Conservation (phyloP, 2,329 filamentous ascomycete species). For the Aspergillus awamori region DNA sequence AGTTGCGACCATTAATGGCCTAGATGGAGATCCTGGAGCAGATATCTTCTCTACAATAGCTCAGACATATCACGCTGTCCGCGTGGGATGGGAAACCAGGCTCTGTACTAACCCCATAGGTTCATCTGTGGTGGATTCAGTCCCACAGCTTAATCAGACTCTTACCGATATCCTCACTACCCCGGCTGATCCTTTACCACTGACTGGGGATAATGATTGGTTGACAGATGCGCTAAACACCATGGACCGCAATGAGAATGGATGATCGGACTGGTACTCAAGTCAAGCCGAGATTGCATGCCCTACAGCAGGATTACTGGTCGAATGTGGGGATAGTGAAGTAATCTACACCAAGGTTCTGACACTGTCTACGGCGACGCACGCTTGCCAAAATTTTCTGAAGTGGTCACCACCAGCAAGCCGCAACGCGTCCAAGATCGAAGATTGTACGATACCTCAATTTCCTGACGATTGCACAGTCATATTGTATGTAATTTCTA, state of each 20-base stretch:
- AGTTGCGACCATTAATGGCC: constrained; percentile 1
- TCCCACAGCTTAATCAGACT: background rate
- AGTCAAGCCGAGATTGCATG: too few species aligned
- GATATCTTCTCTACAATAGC: constrained; percentile 11
- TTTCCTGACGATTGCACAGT: too few species aligned
- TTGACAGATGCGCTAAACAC: constrained; percentile 10
- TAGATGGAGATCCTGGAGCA: constrained; percentile 7
- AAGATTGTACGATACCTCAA: too few species aligned
- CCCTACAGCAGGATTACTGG: too few species aligned
- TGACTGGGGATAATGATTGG: constrained; percentile 9
- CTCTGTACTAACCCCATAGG: background rate
- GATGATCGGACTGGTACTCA: background rate
- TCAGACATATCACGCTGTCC: constrained; percentile 11
- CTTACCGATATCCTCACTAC: background rate
- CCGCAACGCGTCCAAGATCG: too few species aligned
- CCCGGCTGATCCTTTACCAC: background rate
- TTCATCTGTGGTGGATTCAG: background rate
- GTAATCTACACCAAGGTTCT: too few species aligned
- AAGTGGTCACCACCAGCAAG: too few species aligned
- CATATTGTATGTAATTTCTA: too few species aligned
- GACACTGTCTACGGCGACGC: too few species aligned
- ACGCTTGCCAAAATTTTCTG: too few species aligned
- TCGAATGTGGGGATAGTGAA: too few species aligned
- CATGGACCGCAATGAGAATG: background rate
- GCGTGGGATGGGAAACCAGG: constrained; percentile 12